Evolutionary conservation across 495 filamentous ascomycete genomes (phyloP).

Genomic region (Penicillium goetzii): DNA sequence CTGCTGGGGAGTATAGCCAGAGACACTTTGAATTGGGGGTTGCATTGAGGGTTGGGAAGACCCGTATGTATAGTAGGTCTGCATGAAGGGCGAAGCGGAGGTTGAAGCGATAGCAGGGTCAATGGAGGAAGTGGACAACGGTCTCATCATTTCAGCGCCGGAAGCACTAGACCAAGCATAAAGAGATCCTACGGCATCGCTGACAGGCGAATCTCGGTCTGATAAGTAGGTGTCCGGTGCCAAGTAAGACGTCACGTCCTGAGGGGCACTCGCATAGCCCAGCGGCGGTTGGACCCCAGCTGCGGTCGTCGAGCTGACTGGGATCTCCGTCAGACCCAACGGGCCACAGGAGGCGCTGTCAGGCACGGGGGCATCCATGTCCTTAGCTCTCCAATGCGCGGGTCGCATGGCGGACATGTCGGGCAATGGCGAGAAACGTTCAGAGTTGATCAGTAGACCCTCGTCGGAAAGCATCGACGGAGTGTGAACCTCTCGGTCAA

Average conservation of each 20-base stretch:
- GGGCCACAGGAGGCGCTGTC: slow-evolving; percentile 10
- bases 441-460: neutral
- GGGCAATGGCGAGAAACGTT: neutral
- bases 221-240: slow-evolving; percentile 25
- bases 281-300: slow-evolving; percentile 19
- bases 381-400: slow-evolving; percentile 3
- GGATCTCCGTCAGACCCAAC: slow-evolving; percentile 22
- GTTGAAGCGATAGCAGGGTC: slow-evolving; percentile 12
- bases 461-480: slow-evolving; percentile 4
- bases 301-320: slow-evolving; percentile 19
- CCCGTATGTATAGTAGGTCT: slow-evolving; percentile 21
- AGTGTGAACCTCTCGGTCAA: slow-evolving; percentile 13
- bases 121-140: slow-evolving; percentile 12
- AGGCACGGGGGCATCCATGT: slow-evolving; percentile 9
- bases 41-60: slow-evolving; percentile 1
- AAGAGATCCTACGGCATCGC: slow-evolving; percentile 27
- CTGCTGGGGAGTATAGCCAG: slow-evolving; percentile 27
- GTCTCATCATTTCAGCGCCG: slow-evolving; percentile 21
- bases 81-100: slow-evolving; percentile 27
- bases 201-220: slow-evolving; percentile 22
- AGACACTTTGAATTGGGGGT: neutral
- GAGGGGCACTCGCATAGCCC: slow-evolving; percentile 12
- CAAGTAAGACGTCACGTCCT: slow-evolving; percentile 21
- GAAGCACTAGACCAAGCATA: slow-evolving; percentile 33
- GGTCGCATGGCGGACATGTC: slow-evolving; percentile 16